Evolutionary conservation across 2,329 filamentous ascomycete species (phyloP).

Genomic region (Neonectria magnoliae): DNA sequence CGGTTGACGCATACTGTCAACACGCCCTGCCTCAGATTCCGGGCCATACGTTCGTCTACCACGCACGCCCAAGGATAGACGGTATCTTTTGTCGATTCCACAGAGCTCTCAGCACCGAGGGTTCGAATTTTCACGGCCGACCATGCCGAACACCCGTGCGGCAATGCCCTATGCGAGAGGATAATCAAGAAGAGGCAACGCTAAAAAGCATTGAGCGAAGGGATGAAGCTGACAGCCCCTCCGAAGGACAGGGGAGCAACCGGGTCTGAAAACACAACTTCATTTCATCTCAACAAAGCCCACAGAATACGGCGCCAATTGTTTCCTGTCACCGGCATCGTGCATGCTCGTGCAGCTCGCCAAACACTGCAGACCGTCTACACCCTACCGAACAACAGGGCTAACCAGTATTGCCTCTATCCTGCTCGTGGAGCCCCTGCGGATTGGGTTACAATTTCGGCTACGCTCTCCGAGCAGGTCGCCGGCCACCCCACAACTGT

Average conservation of each 20-base stretch:
- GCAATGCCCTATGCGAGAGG: not conserved
- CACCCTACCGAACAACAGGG: not conserved
- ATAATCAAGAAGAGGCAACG: not conserved
- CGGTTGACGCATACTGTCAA: not conserved
- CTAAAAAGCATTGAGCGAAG: not conserved
- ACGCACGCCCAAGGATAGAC: not conserved
- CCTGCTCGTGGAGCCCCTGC: conserved; percentile 26
- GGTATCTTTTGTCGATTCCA: not conserved
- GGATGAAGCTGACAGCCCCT: conserved; percentile 9
- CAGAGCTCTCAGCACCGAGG: not conserved
- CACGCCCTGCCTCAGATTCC: conserved; percentile 1
- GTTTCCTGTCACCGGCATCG: conserved; percentile 1
- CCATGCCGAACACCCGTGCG: not conserved
- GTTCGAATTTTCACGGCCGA: not conserved
- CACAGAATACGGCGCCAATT: not conserved
- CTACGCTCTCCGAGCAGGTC: conserved; percentile 28
- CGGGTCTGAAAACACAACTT: not conserved
- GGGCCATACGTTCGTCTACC: not conserved
- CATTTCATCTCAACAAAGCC: conserved; percentile 5
- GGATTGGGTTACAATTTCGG: conserved; percentile 37
- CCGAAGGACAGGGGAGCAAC: not conserved
- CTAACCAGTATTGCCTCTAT: conserved; percentile 3
- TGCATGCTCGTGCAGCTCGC: conserved; percentile 1
- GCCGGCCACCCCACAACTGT: conserved; percentile 35
- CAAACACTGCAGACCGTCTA: not conserved